These are phyloP conservation scores for Suaeda aralocaspica DNA, from an alignment of 148 eudicot species.

Conservation along the genomic window DNA sequence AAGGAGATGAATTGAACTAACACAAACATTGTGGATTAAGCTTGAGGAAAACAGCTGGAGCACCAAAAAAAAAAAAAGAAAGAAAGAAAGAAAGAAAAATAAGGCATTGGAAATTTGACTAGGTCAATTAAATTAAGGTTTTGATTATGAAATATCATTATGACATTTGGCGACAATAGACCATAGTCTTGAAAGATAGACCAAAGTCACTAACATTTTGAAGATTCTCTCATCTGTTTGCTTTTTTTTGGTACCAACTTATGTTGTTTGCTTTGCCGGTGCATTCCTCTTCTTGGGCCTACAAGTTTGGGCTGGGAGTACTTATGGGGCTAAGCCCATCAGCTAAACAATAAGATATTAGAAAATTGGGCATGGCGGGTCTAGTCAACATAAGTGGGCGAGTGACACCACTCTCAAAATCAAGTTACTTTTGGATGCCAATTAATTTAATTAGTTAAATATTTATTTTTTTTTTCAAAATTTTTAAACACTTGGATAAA, in stretches of 20 bases:
- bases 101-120: slow-evolving; percentile 1
- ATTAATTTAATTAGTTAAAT: no score
- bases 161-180: not conserved
- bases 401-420: no score
- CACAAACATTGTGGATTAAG: not conserved
- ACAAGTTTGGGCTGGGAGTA: no score
- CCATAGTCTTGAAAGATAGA: not conserved
- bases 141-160: slow-evolving; percentile 4
- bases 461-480: no score
- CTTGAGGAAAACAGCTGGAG: slow-evolving; percentile 22
- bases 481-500: no score
- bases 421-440: no score
- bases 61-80: not conserved
- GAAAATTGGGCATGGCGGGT: no score
- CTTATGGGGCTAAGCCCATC: no score
- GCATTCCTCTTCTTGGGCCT: no score
- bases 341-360: no score
- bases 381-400: no score
- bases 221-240: not conserved
- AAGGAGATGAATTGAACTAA: not conserved
- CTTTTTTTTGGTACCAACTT: not conserved
- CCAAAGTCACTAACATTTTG: not conserved
- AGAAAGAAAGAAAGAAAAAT: not conserved
- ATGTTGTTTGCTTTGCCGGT: not conserved
- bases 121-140: not conserved